These are phyloP conservation scores for Zygoascus ofunaensis DNA, from an alignment of 805 yeast species.

Conservation along the genomic window DNA sequence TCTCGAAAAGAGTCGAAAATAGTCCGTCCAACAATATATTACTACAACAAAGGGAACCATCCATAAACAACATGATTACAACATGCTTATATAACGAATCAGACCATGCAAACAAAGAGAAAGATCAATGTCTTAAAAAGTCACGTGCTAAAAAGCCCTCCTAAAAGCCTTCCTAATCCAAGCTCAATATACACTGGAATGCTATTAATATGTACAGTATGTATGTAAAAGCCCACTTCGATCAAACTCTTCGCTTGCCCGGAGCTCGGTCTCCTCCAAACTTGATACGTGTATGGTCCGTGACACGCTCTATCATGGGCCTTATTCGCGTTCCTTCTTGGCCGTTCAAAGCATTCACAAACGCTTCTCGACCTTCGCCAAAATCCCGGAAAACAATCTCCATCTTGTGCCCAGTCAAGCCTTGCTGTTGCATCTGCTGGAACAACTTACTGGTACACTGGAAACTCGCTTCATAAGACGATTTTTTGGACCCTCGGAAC, in stretches of 20 bases:
- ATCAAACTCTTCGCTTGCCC: constrained; percentile 43
- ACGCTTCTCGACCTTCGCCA: constrained; percentile 86
- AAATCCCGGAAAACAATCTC: constrained; percentile 74
- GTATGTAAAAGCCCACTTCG: not conserved
- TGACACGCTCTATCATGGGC: constrained; percentile 55
- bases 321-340: constrained; percentile 73
- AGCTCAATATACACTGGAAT: not conserved
- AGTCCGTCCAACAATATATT: too few species aligned
- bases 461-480: constrained; percentile 88
- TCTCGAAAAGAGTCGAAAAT: too few species aligned
- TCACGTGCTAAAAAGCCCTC: too few species aligned
- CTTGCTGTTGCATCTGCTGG: constrained; percentile 56
- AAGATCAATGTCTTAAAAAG: too few species aligned
- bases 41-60: too few species aligned
- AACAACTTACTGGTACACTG: constrained; percentile 73
- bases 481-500: constrained; percentile 79
- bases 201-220: too few species aligned
- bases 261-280: constrained; percentile 92
- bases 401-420: constrained; percentile 47
- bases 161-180: too few species aligned
- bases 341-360: constrained; percentile 73
- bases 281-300: constrained; percentile 73
- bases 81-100: too few species aligned
- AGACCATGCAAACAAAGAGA: too few species aligned
- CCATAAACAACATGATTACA: too few species aligned